These are phyloP conservation scores for Triangularia verruculosa DNA, from an alignment of 2,329 filamentous ascomycete genomes.

Conservation along the genomic window DNA sequence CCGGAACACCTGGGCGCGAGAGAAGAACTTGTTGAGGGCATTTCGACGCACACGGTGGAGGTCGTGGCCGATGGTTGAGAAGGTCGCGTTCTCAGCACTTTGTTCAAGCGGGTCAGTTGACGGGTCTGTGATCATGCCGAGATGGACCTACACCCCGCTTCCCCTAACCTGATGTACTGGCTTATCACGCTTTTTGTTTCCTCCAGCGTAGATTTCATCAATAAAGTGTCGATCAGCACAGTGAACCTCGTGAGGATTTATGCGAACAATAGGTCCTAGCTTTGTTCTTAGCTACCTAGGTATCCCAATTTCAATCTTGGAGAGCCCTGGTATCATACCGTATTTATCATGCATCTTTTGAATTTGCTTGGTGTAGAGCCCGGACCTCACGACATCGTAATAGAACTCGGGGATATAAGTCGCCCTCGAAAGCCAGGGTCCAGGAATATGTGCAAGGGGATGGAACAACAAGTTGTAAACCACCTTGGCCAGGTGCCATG, in stretches of 20 bases:
- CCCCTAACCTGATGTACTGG: neutral
- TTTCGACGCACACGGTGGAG: neutral
- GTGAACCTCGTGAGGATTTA: neutral
- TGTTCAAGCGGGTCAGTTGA: neutral
- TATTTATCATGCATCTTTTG: neutral
- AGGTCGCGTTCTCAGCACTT: neutral
- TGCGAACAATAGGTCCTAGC: neutral
- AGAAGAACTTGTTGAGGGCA: neutral
- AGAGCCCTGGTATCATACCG: too few relatives aligned
- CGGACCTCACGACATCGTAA: neutral
- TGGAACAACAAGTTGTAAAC: slow-evolving; percentile 4
- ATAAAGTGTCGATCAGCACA: neutral
- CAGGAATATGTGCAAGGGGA: neutral
- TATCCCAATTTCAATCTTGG: too few relatives aligned
- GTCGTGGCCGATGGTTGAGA: neutral
- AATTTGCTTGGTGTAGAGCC: neutral
- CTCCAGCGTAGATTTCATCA: neutral
- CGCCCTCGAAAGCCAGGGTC: neutral
- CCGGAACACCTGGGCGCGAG: neutral
- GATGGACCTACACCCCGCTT: neutral
- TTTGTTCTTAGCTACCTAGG: neutral
- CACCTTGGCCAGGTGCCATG: neutral
- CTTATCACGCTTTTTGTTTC: neutral
- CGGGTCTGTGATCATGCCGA: neutral
- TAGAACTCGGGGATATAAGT: neutral